Conservation (phyloP, 495 filamentous ascomycete genomes). For the Cercophora samala region DNA sequence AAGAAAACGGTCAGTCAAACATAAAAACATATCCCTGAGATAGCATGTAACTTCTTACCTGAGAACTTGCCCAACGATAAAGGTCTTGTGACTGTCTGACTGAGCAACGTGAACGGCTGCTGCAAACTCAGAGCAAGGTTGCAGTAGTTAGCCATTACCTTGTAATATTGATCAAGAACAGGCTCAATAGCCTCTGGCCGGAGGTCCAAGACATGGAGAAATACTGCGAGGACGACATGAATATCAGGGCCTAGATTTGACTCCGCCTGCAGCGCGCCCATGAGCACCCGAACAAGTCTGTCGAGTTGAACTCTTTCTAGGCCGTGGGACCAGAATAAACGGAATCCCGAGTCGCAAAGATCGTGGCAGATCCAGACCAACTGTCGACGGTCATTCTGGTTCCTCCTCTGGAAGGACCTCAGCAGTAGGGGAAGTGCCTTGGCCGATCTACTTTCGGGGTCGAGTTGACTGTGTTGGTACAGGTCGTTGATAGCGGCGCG, state of each 20-base stretch:
- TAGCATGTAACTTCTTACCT: background rate
- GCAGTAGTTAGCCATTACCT: background rate
- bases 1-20: background rate
- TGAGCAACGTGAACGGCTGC: background rate
- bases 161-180: slow-evolving; percentile 2
- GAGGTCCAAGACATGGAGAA: background rate
- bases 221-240: slow-evolving; percentile 16
- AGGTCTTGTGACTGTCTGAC: background rate
- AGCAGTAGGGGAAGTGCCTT: slow-evolving; percentile 38
- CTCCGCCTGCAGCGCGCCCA: slow-evolving; percentile 34
- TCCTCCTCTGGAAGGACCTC: slow-evolving; percentile 29
- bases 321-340: slow-evolving; percentile 21
- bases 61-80: background rate
- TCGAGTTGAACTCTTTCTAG: slow-evolving; percentile 30
- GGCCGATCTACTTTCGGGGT: slow-evolving; percentile 27
- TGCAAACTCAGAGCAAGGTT: background rate
- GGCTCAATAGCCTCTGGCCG: background rate
- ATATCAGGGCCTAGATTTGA: background rate
- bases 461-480: slow-evolving; percentile 24
- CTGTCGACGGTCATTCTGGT: slow-evolving; percentile 35
- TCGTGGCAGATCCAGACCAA: slow-evolving; percentile 38
- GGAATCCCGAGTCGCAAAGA: slow-evolving; percentile 33
- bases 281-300: slow-evolving; percentile 35
- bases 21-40: background rate
- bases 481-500: slow-evolving; percentile 66